Percentiles rank a stretch among this genome's conserved stretches.
phyloP scores from a whole-genome alignment of 495 filamentous ascomycete species.

The Aspergillus coremiiformis region DNA sequence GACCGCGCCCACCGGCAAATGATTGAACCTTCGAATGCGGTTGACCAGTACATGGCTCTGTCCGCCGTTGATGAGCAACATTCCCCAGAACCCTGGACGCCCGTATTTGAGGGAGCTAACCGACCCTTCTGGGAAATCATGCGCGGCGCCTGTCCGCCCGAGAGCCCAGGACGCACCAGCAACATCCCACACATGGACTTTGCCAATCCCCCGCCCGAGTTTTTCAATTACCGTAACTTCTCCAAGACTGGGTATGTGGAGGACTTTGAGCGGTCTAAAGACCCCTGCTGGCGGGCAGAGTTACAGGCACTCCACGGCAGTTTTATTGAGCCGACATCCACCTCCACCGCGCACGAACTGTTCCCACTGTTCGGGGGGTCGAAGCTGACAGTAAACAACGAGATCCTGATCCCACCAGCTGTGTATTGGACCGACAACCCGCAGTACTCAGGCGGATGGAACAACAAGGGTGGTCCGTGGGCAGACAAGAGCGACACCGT shows the following conservation, averaged over 20 bases:
- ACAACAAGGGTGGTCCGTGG: constrained; percentile 42
- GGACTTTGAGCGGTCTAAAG: constrained; percentile 51
- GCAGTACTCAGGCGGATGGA: constrained; percentile 48
- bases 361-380: constrained; percentile 63
- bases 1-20: constrained; percentile 26
- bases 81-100: not conserved
- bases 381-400: constrained; percentile 64
- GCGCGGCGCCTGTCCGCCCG: constrained; percentile 46
- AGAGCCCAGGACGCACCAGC: constrained; percentile 42
- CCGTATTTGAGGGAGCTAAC: not conserved
- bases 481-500: constrained; percentile 41
- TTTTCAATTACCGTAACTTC: constrained; percentile 27
- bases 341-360: constrained; percentile 46
- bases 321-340: constrained; percentile 52
- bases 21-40: constrained; percentile 6
- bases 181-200: constrained; percentile 29
- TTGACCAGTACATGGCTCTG: constrained; percentile 25
- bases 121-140: constrained; percentile 48
- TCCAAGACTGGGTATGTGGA: constrained; percentile 47
- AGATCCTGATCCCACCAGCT: constrained; percentile 62
- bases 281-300: constrained; percentile 52
- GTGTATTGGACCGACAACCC: constrained; percentile 61
- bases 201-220: constrained; percentile 21
- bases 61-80: constrained; percentile 4
- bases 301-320: constrained; percentile 55